Evolutionary conservation across 1,284 basidiomycete species (phyloP), one percentile per base, ranked within the genome.

Genomic region (Cystobasidium pallidum): DNA sequence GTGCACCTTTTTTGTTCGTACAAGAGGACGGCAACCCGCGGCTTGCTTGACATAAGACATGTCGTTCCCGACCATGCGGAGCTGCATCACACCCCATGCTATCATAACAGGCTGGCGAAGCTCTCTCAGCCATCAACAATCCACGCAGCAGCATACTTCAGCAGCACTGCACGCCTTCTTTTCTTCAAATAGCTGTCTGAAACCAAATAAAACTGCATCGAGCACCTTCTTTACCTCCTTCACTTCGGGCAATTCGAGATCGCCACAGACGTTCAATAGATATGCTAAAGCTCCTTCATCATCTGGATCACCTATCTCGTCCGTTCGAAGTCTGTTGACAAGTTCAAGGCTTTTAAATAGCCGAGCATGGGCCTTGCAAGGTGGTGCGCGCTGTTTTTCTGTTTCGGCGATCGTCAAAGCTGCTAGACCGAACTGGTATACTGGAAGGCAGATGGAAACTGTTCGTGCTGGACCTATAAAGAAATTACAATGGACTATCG

Each of bases 371-470:
- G 36, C 17, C 4, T n/a, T 32, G 7, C 24, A 34, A 28, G 19
- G 19, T 3, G 19, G 7, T 19, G 54, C 54, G 6, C 24, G 54
- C 11, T n/a, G 6, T 3, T 51, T 70, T 43, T 70, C 67, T 4
- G 26, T 45, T n/a, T 62, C 39, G 15, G 4, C 67, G 26, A 24
- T 62, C 13, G 3, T 70, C 24, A 45, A 58, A 59, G 67, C 67
- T 26, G 67, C 43, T 17, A 41, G 67, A 45, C 58, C 67, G 47
- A 41, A 70, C 15, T 70, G 67, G 67, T 70, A 70, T 52, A 28
- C 39, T 19, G 67, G 58, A 28, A 57, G 67, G 28, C 67, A 54
- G 30, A 30, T 70, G n/a, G 52, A 70, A 28, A 45, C 67, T 62
- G 47, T 51, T 21, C 67, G 58, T 34, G 57, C 67, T 26, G 45